Evolutionary conservation across 1,284 basidiomycete genomes (phyloP), one percentile per base, ranked within the genome.

Genomic region (Phylloboletellus chloephorus): DNA sequence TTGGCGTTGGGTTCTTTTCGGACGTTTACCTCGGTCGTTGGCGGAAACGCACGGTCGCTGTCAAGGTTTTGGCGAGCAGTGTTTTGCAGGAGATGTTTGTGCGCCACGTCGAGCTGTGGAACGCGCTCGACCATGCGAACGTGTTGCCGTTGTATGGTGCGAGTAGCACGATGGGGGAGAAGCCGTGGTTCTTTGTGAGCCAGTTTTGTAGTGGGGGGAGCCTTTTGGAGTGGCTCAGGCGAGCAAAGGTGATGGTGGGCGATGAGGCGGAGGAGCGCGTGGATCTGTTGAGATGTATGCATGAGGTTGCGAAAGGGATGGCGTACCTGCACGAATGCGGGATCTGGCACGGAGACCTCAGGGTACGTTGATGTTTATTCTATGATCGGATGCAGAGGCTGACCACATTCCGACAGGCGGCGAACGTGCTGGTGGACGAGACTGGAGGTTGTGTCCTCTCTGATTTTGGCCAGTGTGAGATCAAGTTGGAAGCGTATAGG

Each of bases 401-500:
- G 28, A 54, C 29, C 3, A 4, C 15, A 5, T 4, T 26, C 28
- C 20, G 25, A 21, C 47, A 88, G 79, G 83, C 74, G 7, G 68
- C 79, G 3, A 89, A 89, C 57, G 74, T 89, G 6, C 71, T 90
- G 3, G 76, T 89, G 8, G 75, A 81, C 51, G 79, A 85, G 50
- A 62, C 69, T 3, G 67, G 72, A 8, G 74, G 69, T 37, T 88
- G 83, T 47, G 68, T 87, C 26, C 78, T 89, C 41, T 76, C 81
- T 10, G 85, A 88, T 55, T 89, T 89, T 57, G 85, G 84, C 0
- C 80, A 88, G 58, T 82, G 75, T 51, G 79, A 84, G 60, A 78
- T 89, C 71, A 84, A 79, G 65, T 73, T 69, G 17, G 83, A 87
- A 54, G 78, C 72, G 3, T 78, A 71, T 52, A 69, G 75, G 20